A percentile compares a stretch with the other conserved stretches of the same genome.
Conservation (phyloP, 495 filamentous ascomycete genomes). For the Talaromyces proteolyticus region DNA sequence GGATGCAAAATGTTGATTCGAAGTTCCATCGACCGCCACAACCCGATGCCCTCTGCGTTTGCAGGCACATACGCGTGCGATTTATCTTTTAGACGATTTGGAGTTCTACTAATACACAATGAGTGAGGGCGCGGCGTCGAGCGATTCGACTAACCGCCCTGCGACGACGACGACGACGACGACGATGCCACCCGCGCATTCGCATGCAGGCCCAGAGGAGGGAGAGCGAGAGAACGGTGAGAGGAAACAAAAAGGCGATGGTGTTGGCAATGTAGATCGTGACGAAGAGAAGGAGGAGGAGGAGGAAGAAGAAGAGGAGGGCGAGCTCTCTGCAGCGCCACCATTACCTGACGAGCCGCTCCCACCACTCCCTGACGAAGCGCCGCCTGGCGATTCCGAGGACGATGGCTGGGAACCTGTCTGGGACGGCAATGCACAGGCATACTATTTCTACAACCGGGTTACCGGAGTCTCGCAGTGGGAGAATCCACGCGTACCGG, state of each 20-base stretch:
- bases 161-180: not conserved
- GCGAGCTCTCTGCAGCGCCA: slow-evolving; percentile 23
- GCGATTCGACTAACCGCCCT: not conserved
- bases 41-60: too few species aligned
- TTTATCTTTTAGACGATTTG: not conserved
- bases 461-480: slow-evolving; percentile 73
- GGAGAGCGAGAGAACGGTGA: not conserved
- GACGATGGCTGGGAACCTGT: slow-evolving; percentile 88
- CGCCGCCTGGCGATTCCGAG: slow-evolving; percentile 36
- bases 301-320: slow-evolving; percentile 13
- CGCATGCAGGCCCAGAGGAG: not conserved
- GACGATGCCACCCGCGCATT: not conserved
- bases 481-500: slow-evolving; percentile 80
- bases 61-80: slow-evolving; percentile 13
- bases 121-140: not conserved
- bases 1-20: too few species aligned
- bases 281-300: slow-evolving; percentile 10
- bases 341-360: slow-evolving; percentile 44
- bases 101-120: slow-evolving; percentile 4
- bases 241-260: not conserved
- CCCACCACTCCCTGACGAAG: slow-evolving; percentile 46
- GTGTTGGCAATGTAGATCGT: not conserved
- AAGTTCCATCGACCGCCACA: too few species aligned
- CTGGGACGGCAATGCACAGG: slow-evolving; percentile 66
- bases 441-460: slow-evolving; percentile 89